Base-by-base conservation (phyloP, 306 rosid genomes). In the Begonia loranthoides region DNA sequence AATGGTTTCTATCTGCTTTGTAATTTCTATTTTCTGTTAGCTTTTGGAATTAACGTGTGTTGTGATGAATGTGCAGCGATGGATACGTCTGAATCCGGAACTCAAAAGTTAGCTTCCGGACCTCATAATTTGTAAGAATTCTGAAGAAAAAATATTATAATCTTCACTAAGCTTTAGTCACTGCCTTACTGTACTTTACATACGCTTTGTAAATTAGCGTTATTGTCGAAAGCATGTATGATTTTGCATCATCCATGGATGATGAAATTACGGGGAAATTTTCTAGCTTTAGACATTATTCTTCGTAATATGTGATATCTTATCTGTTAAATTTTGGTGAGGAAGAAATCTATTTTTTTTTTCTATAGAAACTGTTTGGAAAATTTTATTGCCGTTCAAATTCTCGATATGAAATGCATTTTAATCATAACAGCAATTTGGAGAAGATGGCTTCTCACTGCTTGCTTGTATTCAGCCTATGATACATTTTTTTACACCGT, bases 61-160 rank as follows among this genome's bases (percentile, higher is more conserved):
- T 43, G 2, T 43, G 0, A 10, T n/a, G 47, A 4, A 43, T 43
- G 15, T 43, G 47, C 47, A 43, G 47, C 47, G 15, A 43, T 43
- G 47, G 47, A 43, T 43, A 43, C 47, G 47, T 10, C 47, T 43
- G 47, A 43, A n/a, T 43, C 47, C 13, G 47, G 47, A n/a, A n/a
- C 47, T 10, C 47, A 43, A 43, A 43, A 43, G 15, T 13, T n/a
- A 43, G 47, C 47, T 43, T 43, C 47, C 6, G 47, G 47, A 43
- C n/a, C 47, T 43, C 14, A 43, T 4, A 43, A 10, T 6, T 10
- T 43, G 47, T 43, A 43, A 43, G 47, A 2, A 10, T n/a, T n/a
- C n/a, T 12, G 15, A 11, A 43, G 15, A 43, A 2, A 2, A 28
- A 28, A 28, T 28, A 28, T 5, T 4, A 28, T 28, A 28, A 28